Base-by-base conservation (phyloP, 345 rosid genomes). In the Bruguiera gymnorhiza region DNA sequence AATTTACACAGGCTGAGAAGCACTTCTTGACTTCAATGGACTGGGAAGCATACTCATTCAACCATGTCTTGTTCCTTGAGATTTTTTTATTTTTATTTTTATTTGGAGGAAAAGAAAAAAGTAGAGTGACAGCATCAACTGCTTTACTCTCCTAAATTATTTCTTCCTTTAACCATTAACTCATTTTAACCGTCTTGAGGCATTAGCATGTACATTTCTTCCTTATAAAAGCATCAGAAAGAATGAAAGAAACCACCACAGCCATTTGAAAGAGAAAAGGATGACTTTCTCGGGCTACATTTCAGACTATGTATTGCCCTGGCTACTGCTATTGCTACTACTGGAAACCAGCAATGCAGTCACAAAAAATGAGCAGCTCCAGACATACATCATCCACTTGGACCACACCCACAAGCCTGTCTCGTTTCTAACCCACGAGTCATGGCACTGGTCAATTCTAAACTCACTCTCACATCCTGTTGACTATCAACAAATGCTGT, bases 331-430 rank as follows among this genome's bases (percentile, higher is more conserved):
- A 7, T 61, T 74, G 63, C 60, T 67, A 5, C 26, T 54, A 18
- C 50, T 55, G 27, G 59, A 46, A 27, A 55, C 39, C 54, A 50
- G 53, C 70, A 54, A n/a, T 54, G 79, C 69, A 2, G 51, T 11
- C 50, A 18, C 72, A 6, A 30, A 72, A 68, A 32, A 20, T 0
- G 75, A 73, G 65, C 60, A 70, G 20, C 20, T 31, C 61, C 68
- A 78, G 19, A 81, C 80, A 0, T 84, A 81, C 70, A 81, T 84
- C 29, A 73, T 81, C 46, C 83, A 81, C 68, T 60, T 79, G 70
- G 87, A 84, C 71, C 80, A 52, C 55, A 67, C 78, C 39, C 80
- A 79, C 62, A 81, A 79, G 72, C 87, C 85, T 1, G 59, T 54
- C 5, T 23, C 82, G 20, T 84, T 81, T 66, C 9, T 48, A 53